These are phyloP conservation scores for Helminthosporium solani DNA, from an alignment of 2,329 filamentous ascomycete species.

Conservation along the genomic window DNA sequence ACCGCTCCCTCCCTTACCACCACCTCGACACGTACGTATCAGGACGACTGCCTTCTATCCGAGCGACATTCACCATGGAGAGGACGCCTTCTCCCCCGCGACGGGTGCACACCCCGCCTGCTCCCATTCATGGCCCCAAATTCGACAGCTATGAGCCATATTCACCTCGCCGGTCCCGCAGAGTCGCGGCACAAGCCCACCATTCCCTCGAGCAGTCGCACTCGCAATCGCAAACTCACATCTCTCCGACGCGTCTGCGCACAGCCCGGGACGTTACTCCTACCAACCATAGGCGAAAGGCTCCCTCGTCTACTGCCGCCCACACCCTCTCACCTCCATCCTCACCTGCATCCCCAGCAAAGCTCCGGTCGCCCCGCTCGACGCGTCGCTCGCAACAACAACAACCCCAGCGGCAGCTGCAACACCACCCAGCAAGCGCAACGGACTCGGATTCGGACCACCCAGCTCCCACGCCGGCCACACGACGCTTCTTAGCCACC, in stretches of 20 bases:
- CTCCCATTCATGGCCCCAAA: conserved; percentile 64
- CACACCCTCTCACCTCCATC: conserved; percentile 48
- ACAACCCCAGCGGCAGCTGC: no score
- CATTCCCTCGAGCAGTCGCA: conserved; percentile 22
- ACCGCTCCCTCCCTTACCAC: conserved; percentile 16
- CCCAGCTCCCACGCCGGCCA: conserved; percentile 25
- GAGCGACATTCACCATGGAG: conserved; percentile 28
- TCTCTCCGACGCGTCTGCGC: conserved; percentile 20
- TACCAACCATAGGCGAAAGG: conserved; percentile 25
- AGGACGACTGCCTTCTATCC: neutral
- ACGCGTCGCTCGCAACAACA: conserved; percentile 27
- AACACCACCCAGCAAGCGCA: neutral
- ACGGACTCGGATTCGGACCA: conserved; percentile 36
- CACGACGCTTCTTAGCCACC: conserved; percentile 24
- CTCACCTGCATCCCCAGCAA: conserved; percentile 41
- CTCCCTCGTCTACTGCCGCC: conserved; percentile 46
- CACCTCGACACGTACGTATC: neutral
- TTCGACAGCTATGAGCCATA: conserved; percentile 72
- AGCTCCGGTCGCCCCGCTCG: conserved; percentile 31
- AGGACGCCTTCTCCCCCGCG: conserved; percentile 63
- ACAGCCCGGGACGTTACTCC: conserved; percentile 33
- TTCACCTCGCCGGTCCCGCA: conserved; percentile 64
- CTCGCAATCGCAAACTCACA: no score
- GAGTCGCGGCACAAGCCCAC: conserved; percentile 59
- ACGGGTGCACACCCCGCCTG: conserved; percentile 64